Evolutionary conservation across 805 yeast genomes (phyloP), one percentile per base, ranked within the genome.

Genomic region (Candida tammaniensis): DNA sequence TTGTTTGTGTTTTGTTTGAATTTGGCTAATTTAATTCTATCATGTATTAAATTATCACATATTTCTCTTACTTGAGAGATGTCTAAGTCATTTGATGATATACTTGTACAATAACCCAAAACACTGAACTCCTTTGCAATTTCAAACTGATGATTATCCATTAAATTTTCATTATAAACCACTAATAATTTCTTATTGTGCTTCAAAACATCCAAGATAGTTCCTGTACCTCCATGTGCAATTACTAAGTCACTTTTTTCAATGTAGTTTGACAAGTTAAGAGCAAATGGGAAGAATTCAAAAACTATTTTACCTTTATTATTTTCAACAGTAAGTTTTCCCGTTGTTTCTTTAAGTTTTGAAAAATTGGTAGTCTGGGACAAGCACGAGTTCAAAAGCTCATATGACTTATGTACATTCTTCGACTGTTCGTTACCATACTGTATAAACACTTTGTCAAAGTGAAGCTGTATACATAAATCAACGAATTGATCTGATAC

Each of bases 161-260:
- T 84, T n/a, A 93, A 69, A 4, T 55, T 46, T 8, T 72, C 70
- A 54, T 91, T 91, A 7, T 80, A 74, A 18, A 87, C 82, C 5
- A 84, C 88, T 1, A 89, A 61, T 36, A 87, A 59, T 16, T 72
- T 76, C 50, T 76, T 80, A 1, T 58, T 35, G 18, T 51, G 50
- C 15, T 93, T 67, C 23, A 87, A 57, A 0, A 85, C 71, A 49
- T 91, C 98, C 17, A 93, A 56, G 6, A 91, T 84, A 0, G 96
- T 86, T 2, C 98, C 98, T 0, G 98, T 86, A 1, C 83, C 83
- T 0, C 95, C 97, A 54, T 93, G 98, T 0, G 96, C 80, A 9
- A 93, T 71, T 8, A 91, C 85, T 27, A 86, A 46, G 32, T 78
- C 77, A 2, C 80, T 65, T 1, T 51, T 24, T 0, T 46, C 30